A percentile compares a stretch with the other conserved stretches of the same genome.
Evolutionary conservation across 176 grass and related monocot genomes (phyloP).

Genomic region (Oryza meridionalis): DNA sequence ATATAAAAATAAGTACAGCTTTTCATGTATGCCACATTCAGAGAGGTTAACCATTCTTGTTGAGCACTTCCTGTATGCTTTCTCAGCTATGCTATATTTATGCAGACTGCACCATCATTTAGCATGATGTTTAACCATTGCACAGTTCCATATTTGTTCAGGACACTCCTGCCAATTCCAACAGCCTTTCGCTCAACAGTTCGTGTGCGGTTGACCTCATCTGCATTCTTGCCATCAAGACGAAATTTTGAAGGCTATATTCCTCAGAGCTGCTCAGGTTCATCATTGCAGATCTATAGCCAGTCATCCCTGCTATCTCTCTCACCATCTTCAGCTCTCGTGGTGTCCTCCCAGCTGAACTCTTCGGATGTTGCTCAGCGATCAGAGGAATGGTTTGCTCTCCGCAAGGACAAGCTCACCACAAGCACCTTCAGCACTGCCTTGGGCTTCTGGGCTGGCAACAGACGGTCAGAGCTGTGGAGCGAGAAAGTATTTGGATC

Average conservation of each 20-base stretch:
- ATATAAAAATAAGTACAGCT: constrained; percentile 51
- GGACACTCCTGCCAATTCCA: constrained; percentile 47
- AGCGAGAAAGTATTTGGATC: constrained; percentile 80
- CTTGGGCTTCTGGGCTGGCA: constrained; percentile 87
- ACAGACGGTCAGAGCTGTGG: constrained; percentile 82
- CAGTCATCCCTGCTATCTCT: constrained; percentile 47
- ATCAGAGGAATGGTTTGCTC: constrained; percentile 96
- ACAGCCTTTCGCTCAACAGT: constrained; percentile 33
- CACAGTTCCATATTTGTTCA: constrained; percentile 63
- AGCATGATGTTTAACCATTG: constrained; percentile 53
- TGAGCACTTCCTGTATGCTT: constrained; percentile 38
- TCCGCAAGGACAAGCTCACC: constrained; percentile 96
- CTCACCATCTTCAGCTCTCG: constrained; percentile 50
- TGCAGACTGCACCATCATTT: constrained; percentile 22
- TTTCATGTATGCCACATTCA: constrained; percentile 35
- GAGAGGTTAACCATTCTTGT: constrained; percentile 48
- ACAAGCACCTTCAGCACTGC: constrained; percentile 97
- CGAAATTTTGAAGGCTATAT: constrained; percentile 76
- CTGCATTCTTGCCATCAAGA: constrained; percentile 57
- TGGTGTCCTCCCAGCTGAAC: constrained; percentile 55
- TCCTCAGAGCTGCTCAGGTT: constrained; percentile 65
- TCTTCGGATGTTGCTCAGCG: constrained; percentile 71
- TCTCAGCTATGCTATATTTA: constrained; percentile 15
- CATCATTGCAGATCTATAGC: constrained; percentile 52
- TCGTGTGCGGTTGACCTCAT: constrained; percentile 23